Percentiles rank a stretch among this genome's conserved stretches.
Conservation (phyloP, 2,329 filamentous ascomycete species). For the Exophiala sideris region DNA sequence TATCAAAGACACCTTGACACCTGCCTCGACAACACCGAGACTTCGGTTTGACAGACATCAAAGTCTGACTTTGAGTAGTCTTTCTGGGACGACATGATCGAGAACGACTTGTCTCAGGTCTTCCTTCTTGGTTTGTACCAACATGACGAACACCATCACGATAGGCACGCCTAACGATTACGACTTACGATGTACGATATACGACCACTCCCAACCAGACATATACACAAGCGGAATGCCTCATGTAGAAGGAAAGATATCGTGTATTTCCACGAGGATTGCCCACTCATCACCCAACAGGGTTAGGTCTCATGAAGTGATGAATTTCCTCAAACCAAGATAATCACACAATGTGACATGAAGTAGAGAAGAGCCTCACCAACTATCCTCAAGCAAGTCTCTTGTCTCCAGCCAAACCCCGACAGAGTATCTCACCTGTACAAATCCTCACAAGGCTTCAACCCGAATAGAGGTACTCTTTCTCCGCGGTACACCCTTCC, state of each 20-base stretch:
- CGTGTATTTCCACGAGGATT: background rate
- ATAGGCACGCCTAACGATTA: too few relatives aligned
- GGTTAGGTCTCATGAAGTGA: too few relatives aligned
- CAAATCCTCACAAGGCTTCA: background rate
- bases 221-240: background rate
- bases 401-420: too few relatives aligned
- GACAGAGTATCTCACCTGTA: too few relatives aligned
- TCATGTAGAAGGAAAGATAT: background rate
- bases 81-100: too few relatives aligned
- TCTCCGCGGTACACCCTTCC: background rate
- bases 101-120: too few relatives aligned
- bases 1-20: background rate
- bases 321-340: too few relatives aligned
- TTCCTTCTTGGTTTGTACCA: background rate
- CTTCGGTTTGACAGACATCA: conserved; percentile 17
- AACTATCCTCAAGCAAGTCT: too few relatives aligned
- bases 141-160: too few relatives aligned
- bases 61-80: background rate
- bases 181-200: background rate
- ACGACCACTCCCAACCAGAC: background rate
- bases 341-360: too few relatives aligned
- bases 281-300: background rate
- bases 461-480: background rate
- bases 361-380: too few relatives aligned
- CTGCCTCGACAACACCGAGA: background rate